Conservation (phyloP, 495 filamentous ascomycete species). For the Hypoxylon lienhwacheense region DNA sequence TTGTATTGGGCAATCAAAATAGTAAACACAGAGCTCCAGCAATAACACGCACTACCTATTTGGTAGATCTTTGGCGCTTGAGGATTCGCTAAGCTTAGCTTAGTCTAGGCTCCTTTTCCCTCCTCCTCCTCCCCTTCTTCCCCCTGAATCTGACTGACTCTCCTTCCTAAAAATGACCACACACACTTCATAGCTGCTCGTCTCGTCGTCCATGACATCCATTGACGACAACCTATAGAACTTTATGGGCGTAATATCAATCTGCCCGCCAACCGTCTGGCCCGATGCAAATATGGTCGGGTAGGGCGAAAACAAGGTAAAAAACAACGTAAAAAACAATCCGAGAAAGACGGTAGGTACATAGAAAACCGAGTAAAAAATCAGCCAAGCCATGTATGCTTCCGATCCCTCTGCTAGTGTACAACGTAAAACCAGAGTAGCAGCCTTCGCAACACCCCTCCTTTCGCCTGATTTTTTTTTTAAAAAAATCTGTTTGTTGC, state of each 20-base stretch:
- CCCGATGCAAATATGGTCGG: too few species aligned
- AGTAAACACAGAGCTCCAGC: too few species aligned
- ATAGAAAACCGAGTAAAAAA: not conserved
- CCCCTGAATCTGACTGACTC: constrained; percentile 1
- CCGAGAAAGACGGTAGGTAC: too few species aligned
- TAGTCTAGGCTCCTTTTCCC: constrained; percentile 8
- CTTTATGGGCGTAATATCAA: not conserved
- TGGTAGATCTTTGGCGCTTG: too few species aligned
- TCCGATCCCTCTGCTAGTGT: constrained; percentile 3
- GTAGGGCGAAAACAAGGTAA: not conserved
- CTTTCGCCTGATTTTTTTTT: not conserved
- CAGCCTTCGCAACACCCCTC: not conserved
- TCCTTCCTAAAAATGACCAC: too few species aligned
- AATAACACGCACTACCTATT: too few species aligned
- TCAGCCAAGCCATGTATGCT: constrained; percentile 4
- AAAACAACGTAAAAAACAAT: not conserved
- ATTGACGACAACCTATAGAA: too few species aligned
- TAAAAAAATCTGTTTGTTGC: not conserved
- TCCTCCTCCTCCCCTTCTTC: not conserved
- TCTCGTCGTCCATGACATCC: too few species aligned
- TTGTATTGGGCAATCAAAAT: too few species aligned
- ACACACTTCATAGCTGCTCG: too few species aligned
- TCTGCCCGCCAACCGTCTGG: not conserved
- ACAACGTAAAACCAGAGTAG: constrained; percentile 1
- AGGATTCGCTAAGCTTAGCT: too few species aligned